phyloP scores from a whole-genome alignment of 169 alveolate species.

The Plasmodium coatneyi region DNA sequence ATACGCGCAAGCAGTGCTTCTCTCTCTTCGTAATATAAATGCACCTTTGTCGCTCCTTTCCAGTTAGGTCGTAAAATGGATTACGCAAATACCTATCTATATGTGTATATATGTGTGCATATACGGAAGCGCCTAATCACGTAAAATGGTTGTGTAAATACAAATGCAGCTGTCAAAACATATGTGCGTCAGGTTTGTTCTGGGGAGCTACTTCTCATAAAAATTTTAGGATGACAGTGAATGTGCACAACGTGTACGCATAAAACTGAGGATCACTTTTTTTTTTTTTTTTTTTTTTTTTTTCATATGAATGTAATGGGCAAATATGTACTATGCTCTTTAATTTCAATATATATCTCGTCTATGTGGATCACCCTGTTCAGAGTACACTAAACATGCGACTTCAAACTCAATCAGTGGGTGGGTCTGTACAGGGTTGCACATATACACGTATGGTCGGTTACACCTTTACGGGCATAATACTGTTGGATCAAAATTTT shows the following conservation, averaged over 20 bases:
- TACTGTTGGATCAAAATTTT: not conserved
- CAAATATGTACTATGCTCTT: not conserved
- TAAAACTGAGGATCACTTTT: not conserved
- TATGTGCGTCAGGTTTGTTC: not conserved
- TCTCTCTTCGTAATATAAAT: not conserved
- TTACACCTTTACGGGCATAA: not conserved
- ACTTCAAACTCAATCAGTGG: not conserved
- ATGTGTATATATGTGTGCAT: not conserved
- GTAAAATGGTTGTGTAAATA: not conserved
- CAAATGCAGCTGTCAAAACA: not conserved
- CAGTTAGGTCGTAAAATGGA: not conserved
- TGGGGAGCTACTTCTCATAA: not conserved
- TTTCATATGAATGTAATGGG: not conserved
- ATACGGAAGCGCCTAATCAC: not conserved
- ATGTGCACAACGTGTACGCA: not conserved
- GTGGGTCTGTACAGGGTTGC: not conserved
- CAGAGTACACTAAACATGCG: not conserved
- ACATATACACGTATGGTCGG: not conserved
- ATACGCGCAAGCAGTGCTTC: not conserved
- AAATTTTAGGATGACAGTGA: not conserved
- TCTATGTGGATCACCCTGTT: not conserved
- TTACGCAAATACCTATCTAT: not conserved
- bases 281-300: not conserved
- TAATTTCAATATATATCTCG: not conserved
- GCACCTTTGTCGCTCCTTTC: not conserved